Percentiles rank a stretch among this genome's conserved stretches.
These are phyloP conservation scores for Colletotrichum karsti DNA, from an alignment of 2,329 filamentous ascomycete species.

Conservation along the genomic window DNA sequence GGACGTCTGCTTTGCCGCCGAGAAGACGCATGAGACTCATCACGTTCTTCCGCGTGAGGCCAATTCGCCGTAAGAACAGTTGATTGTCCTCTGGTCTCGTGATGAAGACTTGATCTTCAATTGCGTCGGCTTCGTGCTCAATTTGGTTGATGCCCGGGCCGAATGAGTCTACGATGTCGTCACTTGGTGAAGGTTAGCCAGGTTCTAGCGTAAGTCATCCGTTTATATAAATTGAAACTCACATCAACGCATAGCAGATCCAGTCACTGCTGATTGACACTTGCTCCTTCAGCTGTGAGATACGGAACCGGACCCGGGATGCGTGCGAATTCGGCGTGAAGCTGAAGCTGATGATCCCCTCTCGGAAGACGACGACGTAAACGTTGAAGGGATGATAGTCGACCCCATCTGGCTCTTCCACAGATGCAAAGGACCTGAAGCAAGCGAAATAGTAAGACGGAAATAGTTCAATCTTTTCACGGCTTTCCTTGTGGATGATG, in stretches of 20 bases:
- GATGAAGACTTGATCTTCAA: conserved; percentile 95
- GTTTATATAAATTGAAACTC: conserved; percentile 46
- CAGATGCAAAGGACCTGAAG: conserved; percentile 88
- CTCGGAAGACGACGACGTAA: conserved; percentile 95
- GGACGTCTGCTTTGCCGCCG: conserved; percentile 95
- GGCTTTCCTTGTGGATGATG: conserved; percentile 92
- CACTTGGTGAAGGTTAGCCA: conserved; percentile 54
- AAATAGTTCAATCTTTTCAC: conserved; percentile 98
- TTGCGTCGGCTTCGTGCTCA: conserved; percentile 87
- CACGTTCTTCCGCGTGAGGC: conserved; percentile 89
- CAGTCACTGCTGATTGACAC: conserved; percentile 94
- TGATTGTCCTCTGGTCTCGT: conserved; percentile 91
- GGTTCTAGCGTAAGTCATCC: no score
- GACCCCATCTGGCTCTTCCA: conserved; percentile 79
- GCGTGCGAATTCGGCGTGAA: conserved; percentile 89
- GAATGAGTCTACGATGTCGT: conserved; percentile 97
- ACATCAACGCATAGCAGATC: conserved; percentile 99
- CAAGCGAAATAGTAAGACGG: conserved; percentile 98
- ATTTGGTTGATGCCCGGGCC: conserved; percentile 88
- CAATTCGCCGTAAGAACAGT: conserved; percentile 87
- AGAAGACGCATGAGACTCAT: conserved; percentile 92
- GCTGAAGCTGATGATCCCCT: conserved; percentile 94
- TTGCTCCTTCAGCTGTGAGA: conserved; percentile 92
- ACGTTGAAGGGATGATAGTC: conserved; percentile 96
- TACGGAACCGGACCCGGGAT: conserved; percentile 87